Evolutionary conservation across 257 asterid genomes (phyloP), one percentile per base, ranked within the genome.

Genomic region (Solanum paucissectum): DNA sequence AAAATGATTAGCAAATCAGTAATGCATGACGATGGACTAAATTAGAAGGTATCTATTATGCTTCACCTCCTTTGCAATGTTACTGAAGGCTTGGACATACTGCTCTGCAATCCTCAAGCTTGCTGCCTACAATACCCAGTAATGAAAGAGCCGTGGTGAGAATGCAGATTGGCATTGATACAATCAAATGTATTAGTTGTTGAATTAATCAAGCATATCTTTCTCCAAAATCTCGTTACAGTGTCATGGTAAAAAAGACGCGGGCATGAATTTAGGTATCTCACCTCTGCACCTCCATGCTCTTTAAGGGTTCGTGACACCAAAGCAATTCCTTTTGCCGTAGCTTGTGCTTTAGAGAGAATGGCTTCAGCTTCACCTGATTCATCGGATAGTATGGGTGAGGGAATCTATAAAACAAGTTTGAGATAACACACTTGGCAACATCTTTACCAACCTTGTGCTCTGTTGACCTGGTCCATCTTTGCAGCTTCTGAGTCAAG

Each of bases 311-410:
- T 37, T 38, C 90, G 88, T 27, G 98, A 92, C 44, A 95, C 98
- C 93, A 94, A 44, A 4, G 88, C 90, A 82, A 96, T 94, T 88
- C 98, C 98, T 92, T 95, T 92, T 20, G 98, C 93, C n/a, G 97
- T 95, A 49, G 99, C 98, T 87, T 93, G 91, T 87, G 98, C 94
- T 88, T 91, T 91, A 74, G 97, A 98, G 89, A 93, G 92, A 81
- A 95, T 95, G 69, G 99, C 98, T 92, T 94, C 94, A 84, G 99
- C 99, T 90, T 96, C 99, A 88, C 98, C 98, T 96, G 93, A 83
- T 89, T 85, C 14, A 40, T 42, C 36, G 9, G 37, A 77, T 10
- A 37, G 36, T 76, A 40, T 40, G 23, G 23, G 13, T 12, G 83
- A 76, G 83, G 83, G 23, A n/a, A 76, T 40, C 36, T 38, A 40